Conservation (phyloP, 805 yeast species). For the Kregervanrija delftensis region DNA sequence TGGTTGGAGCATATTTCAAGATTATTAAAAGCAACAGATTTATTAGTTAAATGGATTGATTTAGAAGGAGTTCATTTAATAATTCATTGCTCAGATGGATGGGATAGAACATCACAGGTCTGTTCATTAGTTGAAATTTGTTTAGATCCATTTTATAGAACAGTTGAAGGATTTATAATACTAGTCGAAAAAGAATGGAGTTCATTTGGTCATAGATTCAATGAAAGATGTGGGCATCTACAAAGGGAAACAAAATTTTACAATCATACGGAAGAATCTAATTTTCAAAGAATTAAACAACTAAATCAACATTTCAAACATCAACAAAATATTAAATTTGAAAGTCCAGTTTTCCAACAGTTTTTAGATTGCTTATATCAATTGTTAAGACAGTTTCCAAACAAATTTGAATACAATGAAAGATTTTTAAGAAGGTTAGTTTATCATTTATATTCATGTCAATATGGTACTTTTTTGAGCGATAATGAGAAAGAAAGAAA, state of each 20-base stretch:
- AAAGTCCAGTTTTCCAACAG: slow-evolving; percentile 93
- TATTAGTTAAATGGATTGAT: slow-evolving; percentile 74
- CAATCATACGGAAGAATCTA: slow-evolving; percentile 31
- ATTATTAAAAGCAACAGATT: slow-evolving; percentile 67
- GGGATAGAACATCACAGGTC: slow-evolving; percentile 95
- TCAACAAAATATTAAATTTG: slow-evolving; percentile 44
- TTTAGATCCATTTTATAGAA: slow-evolving; percentile 84
- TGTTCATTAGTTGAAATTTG: slow-evolving; percentile 79
- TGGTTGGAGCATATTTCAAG: slow-evolving; percentile 75
- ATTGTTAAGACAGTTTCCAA: slow-evolving; percentile 61
- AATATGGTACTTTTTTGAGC: slow-evolving; percentile 83
- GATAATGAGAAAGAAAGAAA: slow-evolving; percentile 64
- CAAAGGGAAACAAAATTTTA: slow-evolving; percentile 44
- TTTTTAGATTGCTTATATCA: slow-evolving; percentile 89
- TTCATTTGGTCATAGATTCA: slow-evolving; percentile 87
- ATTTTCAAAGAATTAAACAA: slow-evolving; percentile 34
- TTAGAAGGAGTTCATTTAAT: slow-evolving; percentile 76
- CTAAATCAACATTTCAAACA: slow-evolving; percentile 47
- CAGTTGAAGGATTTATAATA: slow-evolving; percentile 79
- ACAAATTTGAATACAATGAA: slow-evolving; percentile 79
- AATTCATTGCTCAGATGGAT: slow-evolving; percentile 95
- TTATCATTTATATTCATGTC: slow-evolving; percentile 89
- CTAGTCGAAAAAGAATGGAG: slow-evolving; percentile 93
- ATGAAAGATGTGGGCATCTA: slow-evolving; percentile 76
- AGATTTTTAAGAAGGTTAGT: slow-evolving; percentile 75